Evolutionary conservation across 352 stramenopile genomes (phyloP).

Genomic region (Ophiocytium majus): DNA sequence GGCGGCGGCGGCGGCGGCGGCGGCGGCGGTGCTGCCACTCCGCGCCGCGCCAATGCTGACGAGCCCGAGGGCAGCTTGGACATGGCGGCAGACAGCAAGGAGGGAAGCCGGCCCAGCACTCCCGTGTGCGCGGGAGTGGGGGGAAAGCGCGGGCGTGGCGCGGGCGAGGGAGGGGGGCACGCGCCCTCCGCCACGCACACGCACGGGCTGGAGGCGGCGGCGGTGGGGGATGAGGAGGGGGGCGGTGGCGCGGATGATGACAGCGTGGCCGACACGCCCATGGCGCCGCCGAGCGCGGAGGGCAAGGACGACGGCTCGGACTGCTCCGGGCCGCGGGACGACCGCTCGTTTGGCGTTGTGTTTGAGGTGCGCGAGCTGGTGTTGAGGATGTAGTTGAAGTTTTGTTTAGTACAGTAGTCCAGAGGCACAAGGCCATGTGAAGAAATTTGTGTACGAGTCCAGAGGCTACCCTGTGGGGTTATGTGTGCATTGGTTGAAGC

Average conservation of each 20-base stretch:
- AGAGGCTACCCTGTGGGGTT: too few relatives aligned
- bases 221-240: conserved; percentile 21
- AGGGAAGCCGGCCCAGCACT: background rate
- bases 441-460: too few relatives aligned
- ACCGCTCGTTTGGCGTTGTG: background rate
- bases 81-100: background rate
- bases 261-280: conserved; percentile 39
- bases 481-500: too few relatives aligned
- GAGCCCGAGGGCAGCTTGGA: background rate
- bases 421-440: too few relatives aligned
- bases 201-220: background rate
- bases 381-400: too few relatives aligned
- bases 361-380: conserved; percentile 19
- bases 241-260: conserved; percentile 42
- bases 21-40: conserved; percentile 13
- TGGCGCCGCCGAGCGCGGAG: conserved; percentile 22
- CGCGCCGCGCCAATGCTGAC: too few relatives aligned
- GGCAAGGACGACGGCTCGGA: background rate
- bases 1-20: too few relatives aligned
- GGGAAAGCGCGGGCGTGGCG: background rate
- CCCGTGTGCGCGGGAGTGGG: background rate
- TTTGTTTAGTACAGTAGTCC: too few relatives aligned
- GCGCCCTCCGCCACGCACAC: background rate
- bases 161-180: background rate
- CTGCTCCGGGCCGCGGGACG: background rate